Conservation (phyloP, 352 stramenopile genomes). For the Globisporangium acanthophoron region DNA sequence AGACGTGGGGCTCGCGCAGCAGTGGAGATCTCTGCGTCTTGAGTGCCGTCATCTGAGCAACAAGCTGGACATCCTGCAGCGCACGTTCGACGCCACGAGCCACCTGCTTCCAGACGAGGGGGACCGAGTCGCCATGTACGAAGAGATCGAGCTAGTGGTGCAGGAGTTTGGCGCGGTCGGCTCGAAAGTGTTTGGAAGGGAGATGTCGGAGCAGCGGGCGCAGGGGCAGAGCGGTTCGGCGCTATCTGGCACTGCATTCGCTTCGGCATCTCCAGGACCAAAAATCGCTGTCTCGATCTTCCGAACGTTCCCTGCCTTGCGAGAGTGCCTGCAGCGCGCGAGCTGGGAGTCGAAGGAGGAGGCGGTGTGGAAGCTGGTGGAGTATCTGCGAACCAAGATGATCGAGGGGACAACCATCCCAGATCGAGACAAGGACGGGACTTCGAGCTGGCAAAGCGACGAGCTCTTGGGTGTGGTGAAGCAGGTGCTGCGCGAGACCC, state of each 20-base stretch:
- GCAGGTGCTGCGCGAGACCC: conserved; percentile 9
- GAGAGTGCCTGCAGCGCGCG: background rate
- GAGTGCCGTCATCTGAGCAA: conserved; percentile 8
- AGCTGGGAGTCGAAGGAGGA: conserved; percentile 23
- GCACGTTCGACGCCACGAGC: conserved; percentile 7
- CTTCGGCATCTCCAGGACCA: background rate
- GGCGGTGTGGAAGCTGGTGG: conserved; percentile 19
- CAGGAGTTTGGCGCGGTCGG: conserved; percentile 6
- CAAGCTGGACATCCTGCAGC: conserved; percentile 8
- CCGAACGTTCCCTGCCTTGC: background rate
- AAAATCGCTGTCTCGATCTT: background rate
- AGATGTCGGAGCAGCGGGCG: background rate
- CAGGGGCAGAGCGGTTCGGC: background rate
- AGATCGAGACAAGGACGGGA: background rate
- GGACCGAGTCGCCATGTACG: conserved; percentile 11
- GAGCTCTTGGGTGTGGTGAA: conserved; percentile 14
- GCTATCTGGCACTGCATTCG: background rate
- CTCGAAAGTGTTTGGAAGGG: background rate
- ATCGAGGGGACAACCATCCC: background rate
- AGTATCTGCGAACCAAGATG: conserved; percentile 2
- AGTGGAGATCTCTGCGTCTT: conserved; percentile 1
- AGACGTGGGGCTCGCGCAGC: background rate
- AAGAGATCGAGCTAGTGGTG: conserved; percentile 10
- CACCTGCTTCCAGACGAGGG: conserved; percentile 3
- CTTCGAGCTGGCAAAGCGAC: background rate